Base-by-base conservation (phyloP, 2,329 filamentous ascomycete genomes). In the Chalaropsis thielavioides region DNA sequence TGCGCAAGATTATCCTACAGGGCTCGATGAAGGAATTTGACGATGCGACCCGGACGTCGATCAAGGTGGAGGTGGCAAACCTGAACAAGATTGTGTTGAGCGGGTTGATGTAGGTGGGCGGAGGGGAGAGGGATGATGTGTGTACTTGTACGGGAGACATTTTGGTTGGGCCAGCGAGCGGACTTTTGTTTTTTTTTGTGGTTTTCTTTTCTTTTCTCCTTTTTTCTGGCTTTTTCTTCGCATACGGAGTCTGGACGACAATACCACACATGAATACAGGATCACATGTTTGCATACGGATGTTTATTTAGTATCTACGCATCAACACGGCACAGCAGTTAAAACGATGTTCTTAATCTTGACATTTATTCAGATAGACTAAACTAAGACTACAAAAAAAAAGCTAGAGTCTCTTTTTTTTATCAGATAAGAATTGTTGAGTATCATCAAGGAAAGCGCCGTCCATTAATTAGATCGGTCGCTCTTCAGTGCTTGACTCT, bases 401-500 rank as follows among this genome's bases (percentile, higher is more conserved):
- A 58, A 5, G 4, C 31, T 35, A 31, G 60, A 56, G 46, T 27
- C 17, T 17, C 63, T 51, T 46, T 61, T 67, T 51, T 46, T 61
- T 67, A 59, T 67, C 66, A 67, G 66, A 67, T 65, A 62, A 43
- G 61, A 65, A 62, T 63, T 49, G 61, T 58, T 63, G 60, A 63
- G 62, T 65, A 65, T 67, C 66, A 67, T 67, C 63, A 65, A 61
- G 44, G 66, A 67, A 61, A 54, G 59, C 54, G 60, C 64, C 61
- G 66, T 62, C 61, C 60, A 65, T 65, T 67, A 61, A 65, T 65
- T 67, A 61, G 65, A 67, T 63, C 65, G 56, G 62, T 60, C 59
- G 58, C 44, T 70, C 83, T 84, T 96, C 89, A 89, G 92, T 90
- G 91, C 91, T 96, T 96, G 91, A 96, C 91, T 96, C 92, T 95